These are phyloP conservation scores for Hypoxylon sp. DNA, from an alignment of 2,329 filamentous ascomycete species.

Conservation along the genomic window DNA sequence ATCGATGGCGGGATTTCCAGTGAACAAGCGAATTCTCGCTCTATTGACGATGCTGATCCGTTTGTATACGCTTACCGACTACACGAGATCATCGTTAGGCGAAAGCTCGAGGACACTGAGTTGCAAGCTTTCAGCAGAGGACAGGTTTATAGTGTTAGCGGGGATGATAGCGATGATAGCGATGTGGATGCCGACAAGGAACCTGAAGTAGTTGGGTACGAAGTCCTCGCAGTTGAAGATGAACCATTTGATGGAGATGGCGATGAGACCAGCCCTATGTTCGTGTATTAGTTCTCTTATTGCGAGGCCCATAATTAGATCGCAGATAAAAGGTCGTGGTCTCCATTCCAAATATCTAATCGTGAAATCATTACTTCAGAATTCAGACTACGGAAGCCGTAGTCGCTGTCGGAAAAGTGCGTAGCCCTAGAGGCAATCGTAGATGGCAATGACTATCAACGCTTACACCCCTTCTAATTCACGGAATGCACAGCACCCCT, in stretches of 20 bases:
- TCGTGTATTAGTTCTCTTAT: not conserved
- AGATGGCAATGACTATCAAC: not conserved
- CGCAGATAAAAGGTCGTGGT: too few species aligned
- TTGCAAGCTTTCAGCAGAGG: not conserved
- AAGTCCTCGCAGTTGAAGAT: not conserved
- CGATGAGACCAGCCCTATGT: not conserved
- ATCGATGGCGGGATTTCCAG: not conserved
- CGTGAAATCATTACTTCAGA: not conserved
- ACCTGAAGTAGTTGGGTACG: not conserved
- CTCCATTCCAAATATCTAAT: not conserved
- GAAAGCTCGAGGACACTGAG: not conserved
- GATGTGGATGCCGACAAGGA: not conserved
- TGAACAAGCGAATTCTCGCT: not conserved
- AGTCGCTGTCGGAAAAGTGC: too few species aligned
- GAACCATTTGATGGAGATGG: not conserved
- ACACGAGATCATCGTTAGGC: not conserved
- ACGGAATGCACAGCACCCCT: not conserved
- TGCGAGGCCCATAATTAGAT: too few species aligned
- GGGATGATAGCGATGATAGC: not conserved
- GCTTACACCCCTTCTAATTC: not conserved
- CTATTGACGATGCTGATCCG: not conserved
- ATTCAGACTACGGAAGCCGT: not conserved
- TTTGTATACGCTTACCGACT: not conserved
- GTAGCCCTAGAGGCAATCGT: not conserved
- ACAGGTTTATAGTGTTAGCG: not conserved